Evolutionary conservation across 441 rosid genomes (phyloP), one percentile per base, ranked within the genome.

Genomic region (Gossypium lobatum): DNA sequence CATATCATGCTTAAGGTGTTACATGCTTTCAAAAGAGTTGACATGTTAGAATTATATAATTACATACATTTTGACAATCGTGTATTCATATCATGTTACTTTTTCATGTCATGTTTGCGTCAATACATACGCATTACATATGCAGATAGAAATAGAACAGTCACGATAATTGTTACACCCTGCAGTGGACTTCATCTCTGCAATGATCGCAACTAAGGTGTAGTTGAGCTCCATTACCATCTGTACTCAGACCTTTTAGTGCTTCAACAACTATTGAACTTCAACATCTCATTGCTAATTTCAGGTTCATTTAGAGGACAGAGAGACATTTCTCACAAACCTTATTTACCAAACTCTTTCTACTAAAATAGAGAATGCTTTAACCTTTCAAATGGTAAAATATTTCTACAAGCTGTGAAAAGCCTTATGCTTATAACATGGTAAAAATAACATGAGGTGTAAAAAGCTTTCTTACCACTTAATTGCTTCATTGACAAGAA

Each of bases 201-300:
- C 26, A 14, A 50, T 55, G 65, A 61, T 17, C 50, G 17, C 17
- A 8, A 67, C 73, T 52, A 67, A n/a, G 71, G 71, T 25, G 39
- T 46, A 45, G 20, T 23, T 66, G 57, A 48, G 23, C 7, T 0
- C 71, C 57, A 48, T n/a, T 67, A 28, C 26, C 61, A 69, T 52
- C 61, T 52, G 7, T 16, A n/a, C 13, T 28, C 46, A 4, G 46
- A 52, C n/a, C 72, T 48, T 9, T 25, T 28, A 52, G 21, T 52
- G 72, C 18, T 69, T 67, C 39, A 69, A 17, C 46, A 52, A 67
- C 59, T 67, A 67, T 14, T 16, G 11, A 67, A 48, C 34, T 48
- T 18, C 25, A 50, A 25, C 42, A 50, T 48, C 59, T 25, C 71
- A 50, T 67, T 67, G 54, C 54, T 67, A 48, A 67, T 64, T 64